Evolutionary conservation across 768 basidiomycete species (phyloP), one percentile per base, ranked within the genome.

Genomic region (Kwoniella sp.): DNA sequence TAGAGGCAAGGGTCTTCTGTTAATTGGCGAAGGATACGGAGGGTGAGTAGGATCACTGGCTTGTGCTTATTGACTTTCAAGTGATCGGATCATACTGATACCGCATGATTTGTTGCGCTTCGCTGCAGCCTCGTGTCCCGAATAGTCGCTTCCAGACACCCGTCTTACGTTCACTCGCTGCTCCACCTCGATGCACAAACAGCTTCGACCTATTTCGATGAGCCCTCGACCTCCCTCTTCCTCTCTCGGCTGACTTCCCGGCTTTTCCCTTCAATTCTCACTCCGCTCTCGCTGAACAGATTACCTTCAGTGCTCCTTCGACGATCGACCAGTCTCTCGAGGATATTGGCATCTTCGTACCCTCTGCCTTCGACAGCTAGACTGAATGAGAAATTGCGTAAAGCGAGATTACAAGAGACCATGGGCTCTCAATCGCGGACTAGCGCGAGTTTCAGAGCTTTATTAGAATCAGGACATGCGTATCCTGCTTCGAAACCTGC

Each of bases 1-100:
- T 5, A 61, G 62, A 51, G 22, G n/a, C 24, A 55, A 56, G 33
- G 68, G 66, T 0, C 59, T 65, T 21, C 69, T 78, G 40, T 61
- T 80, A 21, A 68, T 79, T 17, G 78, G 78, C 12, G 79, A 79
- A 61, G 79, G 79, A 0, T 80, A 78, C 60, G 79, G 79, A 53
- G 78, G 78, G 73, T 77, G 40, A 68, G 76, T 33, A 13, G n/a
- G n/a, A n/a, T n/a, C 33, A 33, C 33, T n/a, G 33, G 33, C 33
- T 6, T 33, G 33, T 33, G 33, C n/a, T n/a, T n/a, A n/a, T n/a
- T n/a, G n/a, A n/a, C n/a, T n/a, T n/a, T n/a, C n/a, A n/a, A n/a
- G n/a, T n/a, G n/a, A n/a, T n/a, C n/a, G n/a, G n/a, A n/a, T n/a
- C n/a, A n/a, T n/a, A n/a, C n/a, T n/a, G n/a, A n/a, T n/a, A n/a